Evolutionary conservation across 257 asterid genomes (phyloP).

Genomic region (Solanum tarapatanum): DNA sequence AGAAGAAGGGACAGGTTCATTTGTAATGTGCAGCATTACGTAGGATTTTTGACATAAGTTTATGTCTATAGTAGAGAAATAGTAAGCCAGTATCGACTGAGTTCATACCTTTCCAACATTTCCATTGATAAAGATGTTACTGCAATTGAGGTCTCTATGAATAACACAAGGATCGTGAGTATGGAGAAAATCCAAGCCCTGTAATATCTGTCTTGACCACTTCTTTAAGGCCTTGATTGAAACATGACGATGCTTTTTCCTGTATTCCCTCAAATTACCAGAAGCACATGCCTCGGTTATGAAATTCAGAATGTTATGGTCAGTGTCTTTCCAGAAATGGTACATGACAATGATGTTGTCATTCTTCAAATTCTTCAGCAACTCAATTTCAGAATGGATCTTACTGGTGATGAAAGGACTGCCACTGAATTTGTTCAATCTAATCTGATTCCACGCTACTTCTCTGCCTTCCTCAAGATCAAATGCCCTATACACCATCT

Average conservation of each 20-base stretch:
- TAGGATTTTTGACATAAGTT: background rate
- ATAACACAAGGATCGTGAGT: constrained; percentile 17
- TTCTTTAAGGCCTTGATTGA: constrained; percentile 19
- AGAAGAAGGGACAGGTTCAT: background rate
- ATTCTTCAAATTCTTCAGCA: background rate
- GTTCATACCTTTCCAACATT: constrained; percentile 18
- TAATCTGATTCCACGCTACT: constrained; percentile 4
- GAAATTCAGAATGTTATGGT: constrained; percentile 6
- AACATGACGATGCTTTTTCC: constrained; percentile 16
- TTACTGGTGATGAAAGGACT: background rate
- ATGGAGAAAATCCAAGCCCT: constrained; percentile 19
- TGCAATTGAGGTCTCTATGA: constrained; percentile 22
- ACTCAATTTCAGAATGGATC: background rate
- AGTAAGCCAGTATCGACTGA: background rate
- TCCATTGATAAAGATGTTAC: constrained; percentile 20
- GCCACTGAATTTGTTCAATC: background rate
- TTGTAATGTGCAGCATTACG: background rate
- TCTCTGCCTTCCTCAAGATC: constrained; percentile 7
- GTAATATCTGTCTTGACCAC: constrained; percentile 13
- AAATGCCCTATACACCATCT: constrained; percentile 1
- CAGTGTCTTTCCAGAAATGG: background rate
- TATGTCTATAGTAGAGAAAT: background rate
- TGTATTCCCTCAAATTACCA: constrained; percentile 14
- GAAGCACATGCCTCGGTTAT: constrained; percentile 13
- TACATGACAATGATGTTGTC: constrained; percentile 6